Evolutionary conservation across 441 rosid genomes (phyloP).

Genomic region (Populus hybrid): DNA sequence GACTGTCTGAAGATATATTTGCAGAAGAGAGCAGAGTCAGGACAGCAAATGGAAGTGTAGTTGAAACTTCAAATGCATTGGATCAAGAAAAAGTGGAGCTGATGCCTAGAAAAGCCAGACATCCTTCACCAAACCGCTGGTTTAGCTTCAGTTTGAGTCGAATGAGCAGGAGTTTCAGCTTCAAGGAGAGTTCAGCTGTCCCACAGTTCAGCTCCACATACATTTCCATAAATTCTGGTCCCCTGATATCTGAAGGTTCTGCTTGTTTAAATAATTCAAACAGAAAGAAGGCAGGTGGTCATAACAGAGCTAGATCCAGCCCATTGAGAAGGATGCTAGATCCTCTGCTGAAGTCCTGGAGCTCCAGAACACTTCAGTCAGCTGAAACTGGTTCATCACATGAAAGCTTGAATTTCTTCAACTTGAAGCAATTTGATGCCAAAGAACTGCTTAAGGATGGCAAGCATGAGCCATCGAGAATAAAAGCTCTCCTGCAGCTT

Average conservation of each 20-base stretch:
- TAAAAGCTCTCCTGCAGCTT: slow-evolving; percentile 58
- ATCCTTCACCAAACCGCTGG: slow-evolving; percentile 55
- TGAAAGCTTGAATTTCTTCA: slow-evolving; percentile 33
- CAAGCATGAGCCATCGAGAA: slow-evolving; percentile 30
- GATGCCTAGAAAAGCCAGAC: slow-evolving; percentile 37
- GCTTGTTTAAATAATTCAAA: slow-evolving; percentile 29
- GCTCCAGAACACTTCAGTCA: slow-evolving; percentile 19
- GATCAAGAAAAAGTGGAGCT: slow-evolving; percentile 36
- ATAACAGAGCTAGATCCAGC: slow-evolving; percentile 58
- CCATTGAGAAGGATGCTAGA: slow-evolving; percentile 64
- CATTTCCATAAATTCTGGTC: slow-evolving; percentile 61
- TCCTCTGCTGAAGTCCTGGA: slow-evolving; percentile 50
- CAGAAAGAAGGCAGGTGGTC: slow-evolving; percentile 36
- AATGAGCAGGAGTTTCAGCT: slow-evolving; percentile 73
- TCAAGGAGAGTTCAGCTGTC: slow-evolving; percentile 53
- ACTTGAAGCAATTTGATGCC: slow-evolving; percentile 20
- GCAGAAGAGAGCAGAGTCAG: slow-evolving; percentile 14
- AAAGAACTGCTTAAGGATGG: slow-evolving; percentile 27
- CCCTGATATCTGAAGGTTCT: slow-evolving; percentile 41
- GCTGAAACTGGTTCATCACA: slow-evolving; percentile 36
- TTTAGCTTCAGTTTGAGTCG: slow-evolving; percentile 78
- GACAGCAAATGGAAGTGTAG: slow-evolving; percentile 21
- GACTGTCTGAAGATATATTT: slow-evolving; percentile 18
- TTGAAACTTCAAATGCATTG: slow-evolving; percentile 34
- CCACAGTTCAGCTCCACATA: slow-evolving; percentile 42